Evolutionary conservation across 768 basidiomycete genomes (phyloP).

Genomic region (Rhodotorula babjevae): DNA sequence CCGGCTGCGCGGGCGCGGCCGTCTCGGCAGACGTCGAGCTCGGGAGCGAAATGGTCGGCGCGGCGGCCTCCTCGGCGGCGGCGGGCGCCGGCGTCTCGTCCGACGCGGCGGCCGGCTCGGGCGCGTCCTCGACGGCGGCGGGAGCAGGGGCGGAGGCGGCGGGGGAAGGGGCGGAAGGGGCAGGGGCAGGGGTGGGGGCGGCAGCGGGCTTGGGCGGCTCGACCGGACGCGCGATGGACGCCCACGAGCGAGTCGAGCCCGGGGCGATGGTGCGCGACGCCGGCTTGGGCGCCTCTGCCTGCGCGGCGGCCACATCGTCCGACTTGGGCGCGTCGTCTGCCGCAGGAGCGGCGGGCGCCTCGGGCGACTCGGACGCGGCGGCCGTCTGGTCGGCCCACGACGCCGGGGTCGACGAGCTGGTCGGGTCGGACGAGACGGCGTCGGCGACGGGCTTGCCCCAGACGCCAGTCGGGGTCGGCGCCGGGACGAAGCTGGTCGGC

Average conservation of each 20-base stretch:
- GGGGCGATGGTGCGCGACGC: conserved; percentile 29
- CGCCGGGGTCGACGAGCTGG: conserved; percentile 4
- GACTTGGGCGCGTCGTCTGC: neutral
- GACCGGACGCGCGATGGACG: conserved; percentile 28
- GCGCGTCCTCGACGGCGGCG: conserved; percentile 5
- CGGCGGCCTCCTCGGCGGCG: conserved; percentile 4
- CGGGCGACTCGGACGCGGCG: neutral
- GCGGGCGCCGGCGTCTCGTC: neutral
- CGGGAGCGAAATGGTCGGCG: conserved; percentile 31
- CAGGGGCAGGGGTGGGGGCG: neutral
- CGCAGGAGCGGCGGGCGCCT: neutral
- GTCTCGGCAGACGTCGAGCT: conserved; percentile 12
- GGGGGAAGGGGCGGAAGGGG: conserved; percentile 1
- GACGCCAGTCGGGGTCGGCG: conserved; percentile 27
- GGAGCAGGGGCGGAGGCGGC: conserved; percentile 9
- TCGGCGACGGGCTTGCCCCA: conserved; percentile 32
- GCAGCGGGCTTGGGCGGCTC: neutral
- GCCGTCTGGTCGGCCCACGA: conserved; percentile 8
- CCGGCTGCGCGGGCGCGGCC: conserved; percentile 18
- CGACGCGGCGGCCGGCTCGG: conserved; percentile 16
- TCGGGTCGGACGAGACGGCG: neutral
- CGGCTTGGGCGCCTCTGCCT: neutral
- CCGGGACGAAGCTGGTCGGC: conserved; percentile 23
- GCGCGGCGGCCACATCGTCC: neutral
- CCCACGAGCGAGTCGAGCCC: conserved; percentile 37